Percentiles rank a stretch among this genome's conserved stretches.
phyloP scores from a whole-genome alignment of 768 basidiomycete species.

The Suillus sp. region DNA sequence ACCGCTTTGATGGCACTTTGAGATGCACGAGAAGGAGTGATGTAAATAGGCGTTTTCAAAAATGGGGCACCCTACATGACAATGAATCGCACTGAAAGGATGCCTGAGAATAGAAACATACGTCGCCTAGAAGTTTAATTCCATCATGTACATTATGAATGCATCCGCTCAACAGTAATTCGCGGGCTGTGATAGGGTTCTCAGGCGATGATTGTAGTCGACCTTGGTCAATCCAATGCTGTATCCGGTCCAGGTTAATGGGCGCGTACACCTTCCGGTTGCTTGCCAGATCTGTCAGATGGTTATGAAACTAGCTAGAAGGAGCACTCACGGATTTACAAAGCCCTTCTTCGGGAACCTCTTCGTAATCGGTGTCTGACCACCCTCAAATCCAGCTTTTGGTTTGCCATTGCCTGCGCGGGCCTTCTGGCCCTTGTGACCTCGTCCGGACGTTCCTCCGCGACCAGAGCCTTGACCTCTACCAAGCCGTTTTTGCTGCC shows the following conservation, averaged over 20 bases:
- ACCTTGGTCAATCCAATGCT: constrained; percentile 88
- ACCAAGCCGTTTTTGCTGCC: constrained; percentile 91
- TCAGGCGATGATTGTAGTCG: constrained; percentile 76
- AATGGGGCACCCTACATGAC: constrained; percentile 59
- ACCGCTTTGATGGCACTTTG: constrained; percentile 84
- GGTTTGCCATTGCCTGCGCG: constrained; percentile 86
- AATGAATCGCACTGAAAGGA: constrained; percentile 4
- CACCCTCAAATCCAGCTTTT: constrained; percentile 88
- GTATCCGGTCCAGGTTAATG: constrained; percentile 85
- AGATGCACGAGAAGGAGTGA: constrained; percentile 84
- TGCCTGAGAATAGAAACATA: constrained; percentile 37
- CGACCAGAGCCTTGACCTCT: constrained; percentile 90
- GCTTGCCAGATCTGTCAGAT: constrained; percentile 41
- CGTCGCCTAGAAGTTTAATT: constrained; percentile 87
- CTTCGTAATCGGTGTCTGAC: constrained; percentile 91
- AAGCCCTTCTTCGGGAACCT: constrained; percentile 94
- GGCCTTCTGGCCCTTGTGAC: constrained; percentile 95
- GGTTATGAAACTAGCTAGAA: constrained; percentile 5
- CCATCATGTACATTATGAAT: constrained; percentile 89
- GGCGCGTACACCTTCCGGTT: constrained; percentile 77
- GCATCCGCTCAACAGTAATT: constrained; percentile 83
- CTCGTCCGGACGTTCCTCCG: constrained; percentile 91
- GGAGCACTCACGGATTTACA: constrained; percentile 75
- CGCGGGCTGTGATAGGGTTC: constrained; percentile 84
- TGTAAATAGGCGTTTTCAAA: constrained; percentile 71